Evolutionary conservation across 306 rosid genomes (phyloP), one percentile per base, ranked within the genome.

Genomic region (Pyrus pyrifolia): DNA sequence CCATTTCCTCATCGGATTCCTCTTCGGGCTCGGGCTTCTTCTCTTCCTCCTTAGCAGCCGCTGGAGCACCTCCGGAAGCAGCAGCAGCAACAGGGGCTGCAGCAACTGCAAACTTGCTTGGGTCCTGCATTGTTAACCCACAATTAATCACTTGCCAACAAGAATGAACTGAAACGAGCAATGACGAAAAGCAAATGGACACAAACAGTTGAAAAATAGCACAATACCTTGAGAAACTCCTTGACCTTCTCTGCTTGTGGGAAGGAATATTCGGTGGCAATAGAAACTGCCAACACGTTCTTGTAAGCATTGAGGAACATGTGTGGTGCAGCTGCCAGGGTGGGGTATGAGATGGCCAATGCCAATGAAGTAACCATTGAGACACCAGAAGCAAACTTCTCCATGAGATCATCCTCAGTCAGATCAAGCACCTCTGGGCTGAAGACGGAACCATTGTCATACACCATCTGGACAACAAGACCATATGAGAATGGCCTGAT

Each of bases 401-500:
- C 89, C 4, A 88, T 29, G 4, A 94, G 91, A 65, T 87, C 97
- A 49, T 93, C 97, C 76, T 93, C 98, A 0, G 98, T 90, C 4
- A 91, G 88, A 74, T 90, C 89, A 31, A 93, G 96, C 33, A 94
- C 97, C 87, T 94, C 96, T 3, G 98, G 98, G 84, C 84, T 86
- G 27, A 94, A 94, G 6, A 89, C 94, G 0, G 96, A 90, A 3
- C 98, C 97, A 9, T 90, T 90, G 33, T 93, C 98, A 72, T 93
- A 93, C 1, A 87, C 97, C 23, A 89, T 82, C 1, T 76, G 74
- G 3, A 91, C 96, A 19, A 91, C 86, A 21, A 93, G 97, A 55
- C 98, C 98, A 14, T 93, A 93, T 1, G 98, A 93, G 85, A 93
- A 93, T 0, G 98, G 98, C 85, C 98, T 85, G 1, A 93, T 91